Conservation (phyloP, 1,139 yeast species). For the Pneumocystis oryctolagi region DNA sequence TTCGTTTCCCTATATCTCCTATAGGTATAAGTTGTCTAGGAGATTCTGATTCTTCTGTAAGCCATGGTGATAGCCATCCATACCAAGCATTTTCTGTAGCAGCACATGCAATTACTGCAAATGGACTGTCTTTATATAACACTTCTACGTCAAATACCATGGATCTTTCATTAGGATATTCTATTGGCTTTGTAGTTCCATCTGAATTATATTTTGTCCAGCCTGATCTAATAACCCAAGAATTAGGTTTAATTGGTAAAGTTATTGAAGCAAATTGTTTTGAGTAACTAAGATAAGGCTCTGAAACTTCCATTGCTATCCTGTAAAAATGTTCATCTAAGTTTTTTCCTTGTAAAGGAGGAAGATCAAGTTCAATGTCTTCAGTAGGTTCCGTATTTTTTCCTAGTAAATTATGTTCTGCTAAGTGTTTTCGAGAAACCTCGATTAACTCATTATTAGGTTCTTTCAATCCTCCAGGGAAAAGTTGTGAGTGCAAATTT, state of each 20-base stretch:
- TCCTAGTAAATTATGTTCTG: slow-evolving; percentile 54
- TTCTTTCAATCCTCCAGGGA: slow-evolving; percentile 29
- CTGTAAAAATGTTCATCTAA: slow-evolving; percentile 75
- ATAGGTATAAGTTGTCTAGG: slow-evolving; percentile 63
- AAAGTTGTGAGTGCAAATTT: slow-evolving; percentile 44
- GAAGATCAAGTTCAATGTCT: slow-evolving; percentile 52
- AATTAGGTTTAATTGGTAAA: slow-evolving; percentile 36
- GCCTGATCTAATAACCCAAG: slow-evolving; percentile 51
- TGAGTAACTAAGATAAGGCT: slow-evolving; percentile 45
- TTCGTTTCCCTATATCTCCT: slow-evolving; percentile 28
- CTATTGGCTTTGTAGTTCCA: slow-evolving; percentile 1
- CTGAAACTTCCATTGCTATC: slow-evolving; percentile 45
- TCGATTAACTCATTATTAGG: slow-evolving; percentile 31
- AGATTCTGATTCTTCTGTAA: slow-evolving; percentile 39
- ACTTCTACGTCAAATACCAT: slow-evolving; percentile 86
- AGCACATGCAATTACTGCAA: slow-evolving; percentile 73
- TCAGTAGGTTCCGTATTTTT: slow-evolving; percentile 53
- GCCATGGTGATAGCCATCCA: slow-evolving; percentile 82
- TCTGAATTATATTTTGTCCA: slow-evolving; percentile 54
- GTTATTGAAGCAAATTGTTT: slow-evolving; percentile 27
- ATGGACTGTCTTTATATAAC: slow-evolving; percentile 56
- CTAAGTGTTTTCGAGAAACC: slow-evolving; percentile 48
- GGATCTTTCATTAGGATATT: slow-evolving; percentile 45
- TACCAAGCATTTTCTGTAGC: slow-evolving; percentile 75
- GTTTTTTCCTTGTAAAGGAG: slow-evolving; percentile 50